A percentile compares a stretch with the other conserved stretches of the same genome.
These are phyloP conservation scores for Pseudotulostoma volvatum DNA, from an alignment of 495 filamentous ascomycete genomes.

Conservation along the genomic window DNA sequence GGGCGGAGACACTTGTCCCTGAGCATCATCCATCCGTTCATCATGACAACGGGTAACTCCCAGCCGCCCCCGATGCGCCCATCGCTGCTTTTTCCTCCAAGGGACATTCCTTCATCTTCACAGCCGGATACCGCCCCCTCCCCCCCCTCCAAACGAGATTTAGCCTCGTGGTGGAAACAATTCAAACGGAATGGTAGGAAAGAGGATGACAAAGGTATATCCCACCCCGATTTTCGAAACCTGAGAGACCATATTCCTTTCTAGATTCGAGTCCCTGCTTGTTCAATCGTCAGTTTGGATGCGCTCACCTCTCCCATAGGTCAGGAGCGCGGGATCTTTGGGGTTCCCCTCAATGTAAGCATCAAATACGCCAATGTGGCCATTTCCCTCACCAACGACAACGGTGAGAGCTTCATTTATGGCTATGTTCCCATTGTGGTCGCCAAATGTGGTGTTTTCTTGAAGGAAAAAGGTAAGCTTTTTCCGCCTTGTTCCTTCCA, in stretches of 20 bases:
- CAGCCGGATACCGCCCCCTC: constrained; percentile 24
- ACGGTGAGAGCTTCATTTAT: constrained; percentile 91
- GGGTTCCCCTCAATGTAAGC: constrained; percentile 81
- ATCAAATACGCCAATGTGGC: constrained; percentile 98
- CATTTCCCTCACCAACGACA: constrained; percentile 81
- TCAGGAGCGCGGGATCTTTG: constrained; percentile 56
- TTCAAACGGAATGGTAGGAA: constrained; percentile 63
- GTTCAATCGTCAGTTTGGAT: neutral
- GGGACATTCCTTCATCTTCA: neutral
- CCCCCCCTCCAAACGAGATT: constrained; percentile 59
- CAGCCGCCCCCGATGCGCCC: constrained; percentile 15
- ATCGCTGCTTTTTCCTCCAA: constrained; percentile 1
- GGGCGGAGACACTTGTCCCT: no score
- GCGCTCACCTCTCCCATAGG: neutral
- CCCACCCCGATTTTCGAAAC: neutral
- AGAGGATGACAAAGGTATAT: constrained; percentile 70
- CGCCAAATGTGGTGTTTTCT: constrained; percentile 91
- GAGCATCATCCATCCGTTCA: neutral
- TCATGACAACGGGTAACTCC: constrained; percentile 30
- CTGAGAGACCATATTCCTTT: constrained; percentile 4
- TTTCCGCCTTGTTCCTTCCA: no score
- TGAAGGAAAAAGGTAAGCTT: constrained; percentile 88
- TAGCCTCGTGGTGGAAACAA: constrained; percentile 82
- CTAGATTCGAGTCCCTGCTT: neutral
- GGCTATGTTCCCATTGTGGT: constrained; percentile 98